A percentile compares a stretch with the other conserved stretches of the same genome.
Conservation (phyloP, 768 basidiomycete genomes). For the Xerocomus potaroensis region DNA sequence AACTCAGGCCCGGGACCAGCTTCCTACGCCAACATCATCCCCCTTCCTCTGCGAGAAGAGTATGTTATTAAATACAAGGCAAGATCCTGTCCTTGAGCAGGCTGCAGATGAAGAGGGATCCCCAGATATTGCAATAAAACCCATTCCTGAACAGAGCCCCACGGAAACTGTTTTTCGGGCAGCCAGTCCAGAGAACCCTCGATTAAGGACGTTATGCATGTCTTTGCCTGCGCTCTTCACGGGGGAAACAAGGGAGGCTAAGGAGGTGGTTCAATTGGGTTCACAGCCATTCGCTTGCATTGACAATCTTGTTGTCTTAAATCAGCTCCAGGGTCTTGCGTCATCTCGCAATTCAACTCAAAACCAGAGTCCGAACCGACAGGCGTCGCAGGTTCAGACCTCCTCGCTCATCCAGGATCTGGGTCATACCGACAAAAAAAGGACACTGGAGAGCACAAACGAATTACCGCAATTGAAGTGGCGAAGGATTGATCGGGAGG, state of each 20-base stretch:
- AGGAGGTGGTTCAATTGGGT: background rate
- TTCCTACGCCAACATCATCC: slow-evolving; percentile 27
- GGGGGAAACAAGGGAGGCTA: background rate
- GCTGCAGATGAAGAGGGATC: background rate
- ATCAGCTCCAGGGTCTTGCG: background rate
- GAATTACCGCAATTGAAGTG: slow-evolving; percentile 12
- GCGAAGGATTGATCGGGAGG: slow-evolving; percentile 10
- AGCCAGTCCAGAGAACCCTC: background rate
- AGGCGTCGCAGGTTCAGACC: background rate
- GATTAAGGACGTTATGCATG: slow-evolving; percentile 2
- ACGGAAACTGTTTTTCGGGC: slow-evolving; percentile 4
- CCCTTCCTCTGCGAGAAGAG: slow-evolving; percentile 5
- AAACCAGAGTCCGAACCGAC: slow-evolving; percentile 1
- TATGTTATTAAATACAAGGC: slow-evolving; percentile 3
- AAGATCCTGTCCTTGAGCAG: slow-evolving; percentile 3
- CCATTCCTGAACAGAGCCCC: background rate
- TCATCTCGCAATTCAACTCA: background rate
- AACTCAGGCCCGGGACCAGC: slow-evolving; percentile 1
- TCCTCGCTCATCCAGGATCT: background rate
- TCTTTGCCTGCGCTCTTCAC: slow-evolving; percentile 15
- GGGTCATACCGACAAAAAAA: background rate
- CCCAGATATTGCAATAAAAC: background rate
- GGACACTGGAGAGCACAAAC: slow-evolving; percentile 3
- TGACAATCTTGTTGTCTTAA: slow-evolving; percentile 10
- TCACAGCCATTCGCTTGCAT: slow-evolving; percentile 16